Base-by-base conservation (phyloP, 164 flowering plant genomes). In the Piper betle region DNA sequence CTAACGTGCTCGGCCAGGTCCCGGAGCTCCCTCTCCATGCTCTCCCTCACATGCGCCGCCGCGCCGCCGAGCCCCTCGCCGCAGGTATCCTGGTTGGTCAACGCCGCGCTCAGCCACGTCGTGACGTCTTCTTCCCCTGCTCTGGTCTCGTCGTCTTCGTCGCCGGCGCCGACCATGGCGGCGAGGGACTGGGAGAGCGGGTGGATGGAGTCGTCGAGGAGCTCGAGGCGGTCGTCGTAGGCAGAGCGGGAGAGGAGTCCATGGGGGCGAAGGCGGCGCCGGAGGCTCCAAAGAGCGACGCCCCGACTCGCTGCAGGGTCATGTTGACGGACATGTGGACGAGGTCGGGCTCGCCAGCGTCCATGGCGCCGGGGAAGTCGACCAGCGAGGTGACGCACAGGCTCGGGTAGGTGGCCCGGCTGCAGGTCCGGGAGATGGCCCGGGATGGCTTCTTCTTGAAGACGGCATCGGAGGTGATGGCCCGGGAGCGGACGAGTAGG, bases 61-160 rank as follows among this genome's bases (percentile, higher is more conserved):
- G 74, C 69, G 2, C 58, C 84, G 2, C 39, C 68, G 52, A 89
- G 72, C 15, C 97, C 97, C 39, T 86, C 97, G 71, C 69, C 38
- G 62, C 97, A 94, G 48, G 99, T 91, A 85, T 88, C 99, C 60
- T 91, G 95, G 58, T 91, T 90, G 4, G 99, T 94, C 62, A 90
- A 64, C 9, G 97, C 89, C 3, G 95, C 82, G 74, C 95, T 86
- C 53, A 91, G 84, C 99, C 99, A 94, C 60, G 96, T 94, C 80
- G 79, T 2, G 66, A 86, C 91, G 70, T 94, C 97, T 43, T 78
- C 70, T 0, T 7, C 78, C 85, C 43, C 16, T 25, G 33, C 33
- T 2, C 33, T 25, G 33, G 33, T 25, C 1, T 1, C 33, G 33
- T 25, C 33, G 48, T 42, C 46, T 41, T 50, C 37, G 11, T 3